Evolutionary conservation across 2,329 filamentous ascomycete species (phyloP).

Genomic region (Boeremia lycopersici): DNA sequence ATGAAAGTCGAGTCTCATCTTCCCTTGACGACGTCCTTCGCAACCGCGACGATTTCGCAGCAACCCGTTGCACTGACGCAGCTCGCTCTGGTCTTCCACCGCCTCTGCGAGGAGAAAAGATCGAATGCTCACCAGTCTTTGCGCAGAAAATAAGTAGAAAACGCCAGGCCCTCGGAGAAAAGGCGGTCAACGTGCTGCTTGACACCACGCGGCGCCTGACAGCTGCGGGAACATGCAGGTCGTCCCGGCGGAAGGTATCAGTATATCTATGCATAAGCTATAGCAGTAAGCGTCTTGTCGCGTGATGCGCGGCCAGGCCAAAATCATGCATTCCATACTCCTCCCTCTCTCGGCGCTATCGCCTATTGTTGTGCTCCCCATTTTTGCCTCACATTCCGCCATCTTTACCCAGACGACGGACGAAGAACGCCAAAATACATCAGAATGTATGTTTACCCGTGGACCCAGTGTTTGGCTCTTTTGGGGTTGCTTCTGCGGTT

Average conservation of each 20-base stretch:
- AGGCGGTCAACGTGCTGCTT: not conserved
- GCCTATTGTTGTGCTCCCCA: slow-evolving; percentile 36
- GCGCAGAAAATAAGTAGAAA: not conserved
- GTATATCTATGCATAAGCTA: slow-evolving; percentile 5
- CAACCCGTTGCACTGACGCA: slow-evolving; percentile 23
- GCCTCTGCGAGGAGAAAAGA: not conserved
- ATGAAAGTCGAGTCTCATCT: slow-evolving; percentile 6
- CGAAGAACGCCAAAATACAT: slow-evolving; percentile 35
- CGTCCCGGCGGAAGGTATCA: not conserved
- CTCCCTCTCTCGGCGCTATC: slow-evolving; percentile 30
- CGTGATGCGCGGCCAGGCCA: slow-evolving; percentile 16
- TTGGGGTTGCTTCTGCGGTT: slow-evolving; percentile 23
- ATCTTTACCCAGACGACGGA: slow-evolving; percentile 43
- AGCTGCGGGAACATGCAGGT: slow-evolving; percentile 9
- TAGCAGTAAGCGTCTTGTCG: slow-evolving; percentile 2
- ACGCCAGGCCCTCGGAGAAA: not conserved
- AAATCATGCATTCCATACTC: slow-evolving; percentile 30
- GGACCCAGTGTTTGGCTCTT: slow-evolving; percentile 18
- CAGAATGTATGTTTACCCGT: slow-evolving; percentile 41
- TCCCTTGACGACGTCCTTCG: slow-evolving; percentile 13
- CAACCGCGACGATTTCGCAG: not conserved
- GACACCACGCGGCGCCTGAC: slow-evolving; percentile 12
- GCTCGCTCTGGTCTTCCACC: not conserved
- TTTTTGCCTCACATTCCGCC: slow-evolving; percentile 46
- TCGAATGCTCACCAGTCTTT: not conserved